phyloP scores from a whole-genome alignment of 345 rosid species.

The Populus ilicifolia region DNA sequence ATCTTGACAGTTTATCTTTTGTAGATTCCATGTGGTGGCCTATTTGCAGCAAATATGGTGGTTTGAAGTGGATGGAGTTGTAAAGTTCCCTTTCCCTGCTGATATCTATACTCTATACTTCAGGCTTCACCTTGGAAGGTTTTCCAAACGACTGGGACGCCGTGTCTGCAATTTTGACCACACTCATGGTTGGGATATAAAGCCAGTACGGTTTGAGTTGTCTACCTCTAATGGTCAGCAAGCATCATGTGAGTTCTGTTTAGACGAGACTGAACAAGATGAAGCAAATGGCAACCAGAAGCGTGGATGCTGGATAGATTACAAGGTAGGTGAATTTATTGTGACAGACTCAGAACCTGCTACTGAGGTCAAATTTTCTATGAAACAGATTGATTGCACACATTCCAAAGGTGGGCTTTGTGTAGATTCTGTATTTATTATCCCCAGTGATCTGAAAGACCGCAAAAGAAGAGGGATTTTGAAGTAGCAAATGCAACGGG shows the following conservation, averaged over 20 bases:
- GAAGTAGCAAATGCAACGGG: constrained; percentile 31
- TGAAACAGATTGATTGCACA: constrained; percentile 96
- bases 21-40: constrained; percentile 77
- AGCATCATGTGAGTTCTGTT: constrained; percentile 17
- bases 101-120: constrained; percentile 69
- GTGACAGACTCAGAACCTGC: constrained; percentile 55
- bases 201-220: constrained; percentile 39
- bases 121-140: constrained; percentile 86
- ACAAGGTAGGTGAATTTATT: constrained; percentile 71
- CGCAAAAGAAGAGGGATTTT: constrained; percentile 40
- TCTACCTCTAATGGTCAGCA: constrained; percentile 22
- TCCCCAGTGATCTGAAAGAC: constrained; percentile 63
- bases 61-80: constrained; percentile 87
- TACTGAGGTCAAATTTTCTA: constrained; percentile 69
- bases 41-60: constrained; percentile 93
- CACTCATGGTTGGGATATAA: constrained; percentile 74
- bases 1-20: constrained; percentile 12
- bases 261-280: constrained; percentile 34
- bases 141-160: constrained; percentile 64
- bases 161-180: constrained; percentile 29
- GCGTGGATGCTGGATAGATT: constrained; percentile 88
- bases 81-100: constrained; percentile 79
- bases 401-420: constrained; percentile 94
- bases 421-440: constrained; percentile 81
- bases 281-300: constrained; percentile 56